phyloP scores from a whole-genome alignment of 169 alveolate species.

The Babesia bigemina region DNA sequence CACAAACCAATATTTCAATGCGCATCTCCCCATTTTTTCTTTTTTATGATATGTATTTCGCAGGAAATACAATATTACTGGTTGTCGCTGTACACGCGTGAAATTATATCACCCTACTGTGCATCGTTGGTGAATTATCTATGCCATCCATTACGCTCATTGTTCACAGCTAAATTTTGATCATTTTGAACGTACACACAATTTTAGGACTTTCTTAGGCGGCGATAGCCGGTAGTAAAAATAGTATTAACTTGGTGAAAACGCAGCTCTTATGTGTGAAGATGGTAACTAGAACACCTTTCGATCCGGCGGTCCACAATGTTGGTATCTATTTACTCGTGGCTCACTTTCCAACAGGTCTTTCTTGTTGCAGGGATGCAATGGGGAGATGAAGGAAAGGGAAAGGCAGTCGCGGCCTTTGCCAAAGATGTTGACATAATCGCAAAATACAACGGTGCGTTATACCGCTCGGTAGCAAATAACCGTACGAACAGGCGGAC shows the following conservation, averaged over 20 bases:
- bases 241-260: no score
- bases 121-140: no score
- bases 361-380: conserved; percentile 88
- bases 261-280: no score
- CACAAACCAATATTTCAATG: neutral
- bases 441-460: conserved; percentile 90
- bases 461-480: neutral
- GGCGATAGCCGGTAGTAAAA: no score
- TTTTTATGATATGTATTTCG: neutral
- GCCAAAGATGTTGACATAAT: conserved; percentile 86
- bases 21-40: neutral
- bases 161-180: no score
- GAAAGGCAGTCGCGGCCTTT: conserved; percentile 91
- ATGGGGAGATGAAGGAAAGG: conserved; percentile 99
- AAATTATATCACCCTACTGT: no score
- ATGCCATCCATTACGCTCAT: no score
- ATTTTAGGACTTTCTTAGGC: no score
- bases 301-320: conserved; percentile 11
- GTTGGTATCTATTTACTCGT: neutral
- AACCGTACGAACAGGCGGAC: conserved; percentile 78
- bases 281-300: neutral
- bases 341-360: conserved; percentile 37
- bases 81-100: no score
- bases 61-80: no score
- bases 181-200: no score